Conservation (phyloP, 73 alveolate genomes). For the Tetrahymena borealis region DNA sequence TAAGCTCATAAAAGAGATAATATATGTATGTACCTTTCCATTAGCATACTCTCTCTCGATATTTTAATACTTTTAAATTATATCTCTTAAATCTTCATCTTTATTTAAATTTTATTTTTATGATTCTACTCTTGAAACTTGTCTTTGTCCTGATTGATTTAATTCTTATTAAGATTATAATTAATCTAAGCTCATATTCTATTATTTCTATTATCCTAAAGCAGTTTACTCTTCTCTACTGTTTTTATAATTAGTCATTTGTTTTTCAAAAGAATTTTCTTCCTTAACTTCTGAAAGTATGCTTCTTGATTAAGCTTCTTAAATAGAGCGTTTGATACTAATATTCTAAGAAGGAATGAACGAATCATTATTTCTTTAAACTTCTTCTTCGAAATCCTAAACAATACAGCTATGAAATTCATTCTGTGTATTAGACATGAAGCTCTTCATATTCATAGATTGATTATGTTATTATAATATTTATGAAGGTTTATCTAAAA, state of each 20-base stretch:
- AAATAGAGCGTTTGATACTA: neutral
- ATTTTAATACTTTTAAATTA: too few species aligned
- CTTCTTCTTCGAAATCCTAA: neutral
- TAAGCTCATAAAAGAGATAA: neutral
- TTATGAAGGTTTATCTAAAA: neutral
- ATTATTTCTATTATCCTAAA: too few species aligned
- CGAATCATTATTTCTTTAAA: neutral
- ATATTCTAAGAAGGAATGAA: neutral
- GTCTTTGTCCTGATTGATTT: neutral
- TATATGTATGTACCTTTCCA: neutral
- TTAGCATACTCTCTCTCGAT: too few species aligned
- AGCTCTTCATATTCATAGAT: neutral
- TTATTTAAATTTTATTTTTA: neutral
- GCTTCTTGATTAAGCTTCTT: neutral
- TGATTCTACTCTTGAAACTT: neutral
- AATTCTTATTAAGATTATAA: too few species aligned
- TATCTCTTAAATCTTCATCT: neutral
- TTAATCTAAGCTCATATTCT: too few species aligned
- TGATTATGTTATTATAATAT: neutral
- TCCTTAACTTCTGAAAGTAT: neutral
- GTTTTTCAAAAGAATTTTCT: neutral
- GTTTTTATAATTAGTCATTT: neutral
- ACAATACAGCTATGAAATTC: neutral
- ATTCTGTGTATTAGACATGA: neutral
- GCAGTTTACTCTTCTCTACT: neutral